These are phyloP conservation scores for Penicillium sp. DNA, from an alignment of 2,329 filamentous ascomycete species.

Conservation along the genomic window DNA sequence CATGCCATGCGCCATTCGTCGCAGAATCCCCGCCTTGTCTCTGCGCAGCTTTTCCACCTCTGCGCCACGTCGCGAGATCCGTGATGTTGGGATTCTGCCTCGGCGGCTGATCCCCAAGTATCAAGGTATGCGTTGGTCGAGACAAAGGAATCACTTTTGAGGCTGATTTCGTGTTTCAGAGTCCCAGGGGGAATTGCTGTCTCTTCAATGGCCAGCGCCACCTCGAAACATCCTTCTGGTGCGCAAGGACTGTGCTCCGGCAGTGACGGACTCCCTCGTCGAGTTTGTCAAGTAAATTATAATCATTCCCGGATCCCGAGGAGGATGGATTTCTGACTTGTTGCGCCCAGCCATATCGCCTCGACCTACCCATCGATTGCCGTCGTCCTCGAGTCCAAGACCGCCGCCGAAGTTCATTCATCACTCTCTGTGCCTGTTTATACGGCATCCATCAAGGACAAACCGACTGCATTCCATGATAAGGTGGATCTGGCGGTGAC, in stretches of 20 bases:
- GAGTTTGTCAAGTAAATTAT: conserved; percentile 49
- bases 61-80: conserved; percentile 38
- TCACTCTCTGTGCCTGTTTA: conserved; percentile 69
- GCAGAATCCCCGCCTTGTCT: conserved; percentile 9
- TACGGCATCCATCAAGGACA: conserved; percentile 35
- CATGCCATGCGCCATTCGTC: conserved; percentile 21
- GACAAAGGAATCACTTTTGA: background rate
- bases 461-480: conserved; percentile 54
- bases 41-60: conserved; percentile 40
- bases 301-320: background rate
- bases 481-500: conserved; percentile 88
- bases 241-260: conserved; percentile 57
- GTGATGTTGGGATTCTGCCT: conserved; percentile 41
- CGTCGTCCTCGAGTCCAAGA: conserved; percentile 72
- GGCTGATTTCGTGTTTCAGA: conserved; percentile 37
- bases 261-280: conserved; percentile 52
- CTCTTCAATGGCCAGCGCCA: conserved; percentile 61
- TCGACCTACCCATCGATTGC: conserved; percentile 73
- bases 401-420: conserved; percentile 66
- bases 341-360: conserved; percentile 60
- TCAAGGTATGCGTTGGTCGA: conserved; percentile 47
- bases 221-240: conserved; percentile 64
- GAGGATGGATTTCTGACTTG: conserved; percentile 34
- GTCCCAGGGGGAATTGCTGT: conserved; percentile 56
- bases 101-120: conserved; percentile 57